Conservation (phyloP, 1,284 basidiomycete genomes). For the Ustilago esculenta region DNA sequence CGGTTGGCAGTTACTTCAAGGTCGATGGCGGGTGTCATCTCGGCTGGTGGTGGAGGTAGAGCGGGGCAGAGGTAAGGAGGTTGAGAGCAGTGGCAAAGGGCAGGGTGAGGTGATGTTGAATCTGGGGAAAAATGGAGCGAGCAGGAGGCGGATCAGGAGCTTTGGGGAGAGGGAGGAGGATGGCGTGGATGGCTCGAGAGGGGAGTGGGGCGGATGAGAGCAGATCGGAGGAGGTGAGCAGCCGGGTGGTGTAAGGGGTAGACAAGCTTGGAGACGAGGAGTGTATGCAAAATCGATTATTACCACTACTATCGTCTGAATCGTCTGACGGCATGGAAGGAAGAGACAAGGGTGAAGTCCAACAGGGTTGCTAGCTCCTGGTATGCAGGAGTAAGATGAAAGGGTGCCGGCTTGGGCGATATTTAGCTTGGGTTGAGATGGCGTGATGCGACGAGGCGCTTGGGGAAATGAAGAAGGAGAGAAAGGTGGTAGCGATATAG, state of each 20-base stretch:
- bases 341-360: constrained; percentile 31
- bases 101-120: constrained; percentile 27
- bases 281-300: constrained; percentile 36
- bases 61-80: constrained; percentile 46
- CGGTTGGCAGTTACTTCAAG: constrained; percentile 45
- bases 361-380: constrained; percentile 54
- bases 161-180: constrained; percentile 44
- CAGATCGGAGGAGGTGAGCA: constrained; percentile 16
- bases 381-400: constrained; percentile 33
- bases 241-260: neutral
- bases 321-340: constrained; percentile 58
- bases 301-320: constrained; percentile 58
- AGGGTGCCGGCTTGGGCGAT: constrained; percentile 35
- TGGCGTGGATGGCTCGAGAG: constrained; percentile 29
- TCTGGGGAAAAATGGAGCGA: constrained; percentile 3
- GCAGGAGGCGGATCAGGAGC: constrained; percentile 50
- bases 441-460: constrained; percentile 3
- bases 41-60: constrained; percentile 50
- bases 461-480: constrained; percentile 1
- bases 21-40: constrained; percentile 52
- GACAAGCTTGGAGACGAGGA: constrained; percentile 5
- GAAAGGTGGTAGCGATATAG: too few relatives aligned
- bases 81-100: constrained; percentile 26
- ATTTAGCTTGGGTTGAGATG: neutral
- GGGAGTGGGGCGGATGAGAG: constrained; percentile 6